Evolutionary conservation across 2,329 filamentous ascomycete genomes (phyloP).

Genomic region (Arthrobotrys sinensis): DNA sequence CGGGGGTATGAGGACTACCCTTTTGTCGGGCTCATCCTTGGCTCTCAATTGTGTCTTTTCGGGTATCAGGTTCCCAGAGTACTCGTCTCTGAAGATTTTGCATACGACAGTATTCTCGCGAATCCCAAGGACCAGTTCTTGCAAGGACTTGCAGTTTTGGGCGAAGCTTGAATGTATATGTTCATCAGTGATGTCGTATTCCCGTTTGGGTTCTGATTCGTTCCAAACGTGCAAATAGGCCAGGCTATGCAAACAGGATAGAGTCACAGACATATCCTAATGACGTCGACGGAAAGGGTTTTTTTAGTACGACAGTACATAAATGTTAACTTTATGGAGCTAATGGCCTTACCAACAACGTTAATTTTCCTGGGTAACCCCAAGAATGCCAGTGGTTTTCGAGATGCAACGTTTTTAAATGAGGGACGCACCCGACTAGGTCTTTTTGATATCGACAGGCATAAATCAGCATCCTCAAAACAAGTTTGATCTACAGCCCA

Average conservation of each 20-base stretch:
- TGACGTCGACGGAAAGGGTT: neutral
- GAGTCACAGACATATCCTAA: conserved; percentile 21
- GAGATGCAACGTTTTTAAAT: conserved; percentile 11
- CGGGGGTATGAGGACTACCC: neutral
- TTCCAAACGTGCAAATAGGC: conserved; percentile 1
- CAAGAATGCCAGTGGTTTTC: conserved; percentile 26
- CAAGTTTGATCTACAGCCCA: neutral
- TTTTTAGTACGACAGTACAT: neutral
- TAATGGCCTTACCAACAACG: neutral
- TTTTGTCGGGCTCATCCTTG: conserved; percentile 2
- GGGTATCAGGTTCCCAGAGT: conserved; percentile 4
- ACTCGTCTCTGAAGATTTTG: conserved; percentile 6
- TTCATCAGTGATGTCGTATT: conserved; percentile 19
- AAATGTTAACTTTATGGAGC: neutral
- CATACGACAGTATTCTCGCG: neutral
- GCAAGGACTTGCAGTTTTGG: conserved; percentile 43
- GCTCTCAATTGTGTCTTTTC: conserved; percentile 1
- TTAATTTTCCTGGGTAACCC: neutral
- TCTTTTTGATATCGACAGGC: neutral
- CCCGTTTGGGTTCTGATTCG: conserved; percentile 17
- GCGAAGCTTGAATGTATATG: conserved; percentile 23
- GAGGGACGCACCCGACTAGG: neutral
- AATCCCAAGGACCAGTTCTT: conserved; percentile 11
- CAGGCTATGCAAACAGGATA: conserved; percentile 17
- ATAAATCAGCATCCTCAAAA: neutral